phyloP scores from a whole-genome alignment of 306 rosid species.

The Lathyrus oleraceus region DNA sequence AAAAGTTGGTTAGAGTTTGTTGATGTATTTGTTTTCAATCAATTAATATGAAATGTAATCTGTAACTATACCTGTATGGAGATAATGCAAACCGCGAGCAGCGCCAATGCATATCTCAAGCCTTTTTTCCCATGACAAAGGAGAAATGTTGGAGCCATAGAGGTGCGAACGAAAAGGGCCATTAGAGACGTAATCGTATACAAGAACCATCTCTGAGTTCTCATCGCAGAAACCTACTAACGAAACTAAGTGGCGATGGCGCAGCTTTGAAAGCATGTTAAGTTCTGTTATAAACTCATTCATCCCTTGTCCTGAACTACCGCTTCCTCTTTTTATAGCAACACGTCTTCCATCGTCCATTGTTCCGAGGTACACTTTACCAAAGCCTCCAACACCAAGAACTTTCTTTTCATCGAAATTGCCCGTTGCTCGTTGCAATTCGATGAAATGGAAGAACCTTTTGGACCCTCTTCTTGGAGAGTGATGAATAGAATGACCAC shows the following conservation, averaged over 20 bases:
- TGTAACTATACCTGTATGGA: conserved; percentile 63
- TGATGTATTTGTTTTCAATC: too few relatives aligned
- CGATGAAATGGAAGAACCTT: conserved; percentile 50
- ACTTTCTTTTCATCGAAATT: conserved; percentile 65
- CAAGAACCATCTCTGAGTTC: conserved; percentile 79
- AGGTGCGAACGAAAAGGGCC: conserved; percentile 82
- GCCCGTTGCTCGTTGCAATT: conserved; percentile 60
- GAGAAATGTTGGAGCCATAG: conserved; percentile 54
- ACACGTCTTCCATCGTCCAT: conserved; percentile 67
- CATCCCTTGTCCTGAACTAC: conserved; percentile 75
- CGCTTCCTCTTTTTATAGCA: conserved; percentile 73
- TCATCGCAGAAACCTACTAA: conserved; percentile 81
- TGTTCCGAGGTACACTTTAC: conserved; percentile 75
- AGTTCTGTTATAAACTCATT: conserved; percentile 80
- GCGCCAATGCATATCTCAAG: conserved; percentile 86
- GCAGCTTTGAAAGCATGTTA: conserved; percentile 74
- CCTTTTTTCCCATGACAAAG: conserved; percentile 75
- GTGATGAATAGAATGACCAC: conserved; percentile 36
- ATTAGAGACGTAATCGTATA: conserved; percentile 81
- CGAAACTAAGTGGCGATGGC: conserved; percentile 90
- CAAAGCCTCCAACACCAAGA: conserved; percentile 89
- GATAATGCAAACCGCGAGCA: conserved; percentile 85
- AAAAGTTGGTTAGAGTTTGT: neutral
- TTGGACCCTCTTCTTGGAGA: conserved; percentile 46
- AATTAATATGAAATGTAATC: neutral